These are phyloP conservation scores for Malassezia sp. DNA, from an alignment of 1,284 basidiomycete species.

Conservation along the genomic window DNA sequence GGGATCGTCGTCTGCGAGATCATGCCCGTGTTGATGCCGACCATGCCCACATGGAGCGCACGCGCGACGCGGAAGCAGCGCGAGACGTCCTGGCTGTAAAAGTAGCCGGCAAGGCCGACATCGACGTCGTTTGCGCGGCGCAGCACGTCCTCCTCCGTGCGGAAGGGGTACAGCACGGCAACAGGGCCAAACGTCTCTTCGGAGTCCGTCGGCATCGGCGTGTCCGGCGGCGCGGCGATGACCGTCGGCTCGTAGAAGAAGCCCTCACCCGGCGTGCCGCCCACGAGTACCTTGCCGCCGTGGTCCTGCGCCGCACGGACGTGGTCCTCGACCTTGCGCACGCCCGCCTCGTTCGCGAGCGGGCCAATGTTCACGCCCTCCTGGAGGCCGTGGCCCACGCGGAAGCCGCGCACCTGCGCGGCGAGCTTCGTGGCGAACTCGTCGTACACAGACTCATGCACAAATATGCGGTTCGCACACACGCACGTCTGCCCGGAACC, in stretches of 20 bases:
- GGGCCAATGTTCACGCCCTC: conserved; percentile 72
- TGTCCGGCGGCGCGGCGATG: conserved; percentile 48
- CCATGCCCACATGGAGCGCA: conserved; percentile 90
- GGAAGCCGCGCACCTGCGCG: conserved; percentile 75
- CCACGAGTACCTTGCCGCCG: conserved; percentile 77
- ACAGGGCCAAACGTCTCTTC: conserved; percentile 47
- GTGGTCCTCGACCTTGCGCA: conserved; percentile 77
- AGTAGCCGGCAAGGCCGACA: conserved; percentile 63
- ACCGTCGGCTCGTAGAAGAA: conserved; percentile 79
- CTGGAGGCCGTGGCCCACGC: conserved; percentile 78
- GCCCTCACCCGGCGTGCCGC: conserved; percentile 59
- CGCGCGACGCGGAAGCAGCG: conserved; percentile 96
- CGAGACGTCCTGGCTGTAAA: conserved; percentile 60
- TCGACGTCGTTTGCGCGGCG: conserved; percentile 70
- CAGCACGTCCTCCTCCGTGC: conserved; percentile 83
- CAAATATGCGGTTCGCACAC: conserved; percentile 49
- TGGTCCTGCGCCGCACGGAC: conserved; percentile 69
- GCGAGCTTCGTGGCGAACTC: conserved; percentile 72
- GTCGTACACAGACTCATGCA: conserved; percentile 62
- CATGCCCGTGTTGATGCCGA: conserved; percentile 54
- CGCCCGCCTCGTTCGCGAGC: conserved; percentile 72
- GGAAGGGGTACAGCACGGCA: conserved; percentile 60
- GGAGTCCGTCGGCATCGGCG: conserved; percentile 59
- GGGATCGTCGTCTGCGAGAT: conserved; percentile 40
- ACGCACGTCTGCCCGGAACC: conserved; percentile 81